Evolutionary conservation across 2,329 filamentous ascomycete genomes (phyloP).

Genomic region (Xylaria sp.): DNA sequence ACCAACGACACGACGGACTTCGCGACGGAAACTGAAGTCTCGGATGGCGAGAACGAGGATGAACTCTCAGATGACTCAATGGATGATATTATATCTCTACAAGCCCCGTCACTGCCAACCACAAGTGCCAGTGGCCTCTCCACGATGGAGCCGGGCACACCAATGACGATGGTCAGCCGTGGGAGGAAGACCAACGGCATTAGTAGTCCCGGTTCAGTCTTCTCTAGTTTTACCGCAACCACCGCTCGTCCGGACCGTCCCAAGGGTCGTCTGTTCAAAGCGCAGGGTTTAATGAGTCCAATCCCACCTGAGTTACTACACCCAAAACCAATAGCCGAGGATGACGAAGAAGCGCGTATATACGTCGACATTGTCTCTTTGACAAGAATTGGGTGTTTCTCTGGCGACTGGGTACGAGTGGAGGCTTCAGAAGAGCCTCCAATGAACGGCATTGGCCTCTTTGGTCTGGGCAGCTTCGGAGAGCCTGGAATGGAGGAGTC

Average conservation of each 20-base stretch:
- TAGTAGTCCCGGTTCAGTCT: conserved; percentile 83
- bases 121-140: conserved; percentile 79
- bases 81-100: conserved; percentile 91
- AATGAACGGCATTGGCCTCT: conserved; percentile 65
- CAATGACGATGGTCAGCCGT: conserved; percentile 67
- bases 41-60: conserved; percentile 69
- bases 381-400: conserved; percentile 92
- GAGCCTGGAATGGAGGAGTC: conserved; percentile 63
- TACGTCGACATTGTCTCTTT: conserved; percentile 89
- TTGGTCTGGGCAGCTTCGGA: conserved; percentile 69
- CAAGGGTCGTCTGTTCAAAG: conserved; percentile 80
- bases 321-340: conserved; percentile 73
- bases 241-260: conserved; percentile 75
- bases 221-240: conserved; percentile 83
- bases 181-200: conserved; percentile 70
- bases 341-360: conserved; percentile 87
- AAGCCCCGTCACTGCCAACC: conserved; percentile 76
- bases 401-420: conserved; percentile 92
- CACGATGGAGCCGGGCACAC: conserved; percentile 78
- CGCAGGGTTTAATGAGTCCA: conserved; percentile 71
- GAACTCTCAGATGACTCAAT: conserved; percentile 84
- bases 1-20: conserved; percentile 62
- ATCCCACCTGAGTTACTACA: conserved; percentile 81
- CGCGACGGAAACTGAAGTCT: conserved; percentile 63
- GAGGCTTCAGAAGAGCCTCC: conserved; percentile 77